phyloP scores from a whole-genome alignment of 768 basidiomycete genomes.

The Phylloporus arenicola region DNA sequence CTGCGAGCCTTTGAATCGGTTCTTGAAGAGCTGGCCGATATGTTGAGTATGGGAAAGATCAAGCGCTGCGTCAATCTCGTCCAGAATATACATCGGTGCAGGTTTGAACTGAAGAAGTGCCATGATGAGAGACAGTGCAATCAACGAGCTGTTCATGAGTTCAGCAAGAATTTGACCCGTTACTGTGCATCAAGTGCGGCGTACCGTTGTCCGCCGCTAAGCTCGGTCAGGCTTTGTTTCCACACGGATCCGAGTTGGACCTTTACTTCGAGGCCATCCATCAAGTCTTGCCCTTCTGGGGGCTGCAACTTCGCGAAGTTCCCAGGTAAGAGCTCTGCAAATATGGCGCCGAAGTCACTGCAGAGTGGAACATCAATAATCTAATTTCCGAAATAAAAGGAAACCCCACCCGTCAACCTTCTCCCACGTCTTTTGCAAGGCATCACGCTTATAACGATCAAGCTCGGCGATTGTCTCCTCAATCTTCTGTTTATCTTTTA shows the following conservation, averaged over 20 bases:
- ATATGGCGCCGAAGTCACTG: conserved; percentile 95
- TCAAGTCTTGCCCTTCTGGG: conserved; percentile 89
- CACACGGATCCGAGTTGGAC: conserved; percentile 91
- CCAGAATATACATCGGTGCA: conserved; percentile 98
- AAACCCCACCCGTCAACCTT: conserved; percentile 79
- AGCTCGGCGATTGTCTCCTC: conserved; percentile 90
- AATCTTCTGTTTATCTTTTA: conserved; percentile 93
- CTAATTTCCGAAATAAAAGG: not conserved
- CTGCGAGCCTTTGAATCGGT: conserved; percentile 94
- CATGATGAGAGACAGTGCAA: conserved; percentile 97
- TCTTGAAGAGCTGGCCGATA: conserved; percentile 96
- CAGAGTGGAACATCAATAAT: not conserved
- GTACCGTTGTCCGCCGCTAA: conserved; percentile 95
- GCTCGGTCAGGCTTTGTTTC: conserved; percentile 96
- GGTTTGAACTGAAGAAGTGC: conserved; percentile 98
- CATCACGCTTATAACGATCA: conserved; percentile 90
- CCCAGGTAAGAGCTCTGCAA: conserved; percentile 90
- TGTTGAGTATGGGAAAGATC: conserved; percentile 96
- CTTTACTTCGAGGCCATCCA: conserved; percentile 95
- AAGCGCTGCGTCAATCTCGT: conserved; percentile 97
- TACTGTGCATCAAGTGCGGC: conserved; percentile 17
- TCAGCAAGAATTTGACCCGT: not conserved
- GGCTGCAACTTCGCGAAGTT: conserved; percentile 95
- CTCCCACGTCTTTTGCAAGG: conserved; percentile 91
- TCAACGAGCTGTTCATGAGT: conserved; percentile 68